Evolutionary conservation across 2,329 filamentous ascomycete genomes (phyloP).

Genomic region (Neonectria faginata): DNA sequence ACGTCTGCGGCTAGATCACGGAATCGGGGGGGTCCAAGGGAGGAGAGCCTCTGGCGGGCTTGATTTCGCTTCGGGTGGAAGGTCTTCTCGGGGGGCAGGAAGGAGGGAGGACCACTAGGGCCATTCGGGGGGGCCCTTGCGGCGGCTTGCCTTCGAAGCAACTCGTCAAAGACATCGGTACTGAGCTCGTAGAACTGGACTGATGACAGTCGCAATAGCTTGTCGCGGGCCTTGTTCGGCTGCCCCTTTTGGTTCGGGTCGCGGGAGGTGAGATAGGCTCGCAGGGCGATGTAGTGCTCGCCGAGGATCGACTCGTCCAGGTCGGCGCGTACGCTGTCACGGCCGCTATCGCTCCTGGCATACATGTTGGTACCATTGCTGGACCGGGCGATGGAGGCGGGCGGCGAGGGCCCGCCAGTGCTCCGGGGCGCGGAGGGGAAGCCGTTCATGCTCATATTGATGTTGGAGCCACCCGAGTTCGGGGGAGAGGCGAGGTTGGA

Average conservation of each 20-base stretch:
- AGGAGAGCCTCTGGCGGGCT: conserved; percentile 94
- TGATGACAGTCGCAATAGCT: conserved; percentile 86
- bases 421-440: conserved; percentile 68
- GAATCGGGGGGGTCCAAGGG: conserved; percentile 87
- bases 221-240: conserved; percentile 92
- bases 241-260: conserved; percentile 81
- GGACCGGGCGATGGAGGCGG: conserved; percentile 86
- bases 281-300: conserved; percentile 85
- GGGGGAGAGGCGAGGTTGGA: conserved; percentile 76
- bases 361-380: conserved; percentile 82
- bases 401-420: conserved; percentile 79
- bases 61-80: conserved; percentile 99
- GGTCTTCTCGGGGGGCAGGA: conserved; percentile 83
- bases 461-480: conserved; percentile 72
- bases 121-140: conserved; percentile 66
- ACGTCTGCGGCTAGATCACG: conserved; percentile 95
- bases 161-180: conserved; percentile 96
- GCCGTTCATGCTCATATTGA: conserved; percentile 69
- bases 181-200: conserved; percentile 98
- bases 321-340: conserved; percentile 69
- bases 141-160: conserved; percentile 84
- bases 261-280: conserved; percentile 79
- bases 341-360: conserved; percentile 72
- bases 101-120: conserved; percentile 71
- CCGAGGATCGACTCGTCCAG: conserved; percentile 71